Base-by-base conservation (phyloP, 352 stramenopile genomes). In the Phytophthora vignae region DNA sequence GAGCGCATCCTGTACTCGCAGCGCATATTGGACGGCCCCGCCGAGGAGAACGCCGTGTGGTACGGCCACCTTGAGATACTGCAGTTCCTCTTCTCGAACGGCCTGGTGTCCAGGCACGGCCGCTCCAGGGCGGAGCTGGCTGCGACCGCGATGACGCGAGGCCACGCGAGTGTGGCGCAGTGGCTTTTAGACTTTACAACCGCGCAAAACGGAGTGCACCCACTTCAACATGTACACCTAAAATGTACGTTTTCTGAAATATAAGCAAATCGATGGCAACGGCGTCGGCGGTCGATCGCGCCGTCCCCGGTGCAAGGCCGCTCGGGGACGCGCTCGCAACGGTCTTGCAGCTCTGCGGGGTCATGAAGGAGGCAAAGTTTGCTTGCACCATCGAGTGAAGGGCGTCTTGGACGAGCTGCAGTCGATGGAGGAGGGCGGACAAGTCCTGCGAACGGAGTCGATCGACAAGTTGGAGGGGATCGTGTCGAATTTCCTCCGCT, bases 31-130 rank as follows among this genome's bases (percentile, higher is more conserved):
- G 70, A 77, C n/a, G 70, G 70, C 22, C 70, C 70, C 10, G 70
- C 70, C 2, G 70, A 74, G 52, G 70, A 77, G 56, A 77, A 66
- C 29, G 70, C 70, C 12, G 70, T 77, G 46, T 74, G 70, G 70
- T 74, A 77, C 60, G 70, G 59, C 7, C 65, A 59, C n/a, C 55
- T 80, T 14, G 59, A 77, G 27, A 64, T 80, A 36, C 52, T 80
- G 6, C 63, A 72, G 55, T 80, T 74, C 27, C 69, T 80, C 60
- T 76, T 74, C 44, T 68, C 66, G 10, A 70, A 77, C 33, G 60
- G 69, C 1, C 42, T 78, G 33, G 66, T 74, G 27, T 71, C 71
- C 21, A 67, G 65, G 48, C 71, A 74, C 22, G 56, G 66, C 48
- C 71, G 71, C 7, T 78, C 66, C 38, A 66, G 71, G 11, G 60